Conservation (phyloP, 352 stramenopile genomes). For the Phytophthora palmivora region DNA sequence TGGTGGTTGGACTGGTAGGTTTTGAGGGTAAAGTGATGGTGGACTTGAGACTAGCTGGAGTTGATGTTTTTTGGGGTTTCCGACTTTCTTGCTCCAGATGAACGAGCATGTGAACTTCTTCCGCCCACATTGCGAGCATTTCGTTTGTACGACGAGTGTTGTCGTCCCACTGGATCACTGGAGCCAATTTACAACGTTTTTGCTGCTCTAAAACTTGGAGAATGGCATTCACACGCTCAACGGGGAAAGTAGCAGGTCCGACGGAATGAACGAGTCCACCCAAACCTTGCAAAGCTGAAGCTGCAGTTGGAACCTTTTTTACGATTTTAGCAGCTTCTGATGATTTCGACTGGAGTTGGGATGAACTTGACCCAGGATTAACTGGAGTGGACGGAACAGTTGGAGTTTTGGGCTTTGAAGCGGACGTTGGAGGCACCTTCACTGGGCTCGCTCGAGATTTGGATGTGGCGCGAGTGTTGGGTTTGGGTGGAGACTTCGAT, state of each 20-base stretch:
- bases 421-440: constrained; percentile 11
- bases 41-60: constrained; percentile 5
- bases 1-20: constrained; percentile 22
- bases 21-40: constrained; percentile 10
- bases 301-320: constrained; percentile 27
- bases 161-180: constrained; percentile 64
- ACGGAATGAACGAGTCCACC: constrained; percentile 48
- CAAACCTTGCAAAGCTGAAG: constrained; percentile 45
- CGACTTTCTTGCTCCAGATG: constrained; percentile 66
- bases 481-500: constrained; percentile 26
- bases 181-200: constrained; percentile 36
- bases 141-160: constrained; percentile 58
- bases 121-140: constrained; percentile 62
- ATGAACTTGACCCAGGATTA: constrained; percentile 6
- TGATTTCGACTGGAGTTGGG: constrained; percentile 6
- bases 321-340: constrained; percentile 5
- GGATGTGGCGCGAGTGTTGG: constrained; percentile 8
- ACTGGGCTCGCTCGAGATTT: constrained; percentile 23
- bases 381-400: background rate
- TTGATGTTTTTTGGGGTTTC: constrained; percentile 50
- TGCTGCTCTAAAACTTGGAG: constrained; percentile 48
- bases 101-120: constrained; percentile 66
- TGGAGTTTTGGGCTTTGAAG: constrained; percentile 15
- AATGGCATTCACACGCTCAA: constrained; percentile 57
- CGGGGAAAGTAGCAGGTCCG: constrained; percentile 38